Evolutionary conservation across 2,329 filamentous ascomycete species (phyloP).

Genomic region (Massarina eburnea): DNA sequence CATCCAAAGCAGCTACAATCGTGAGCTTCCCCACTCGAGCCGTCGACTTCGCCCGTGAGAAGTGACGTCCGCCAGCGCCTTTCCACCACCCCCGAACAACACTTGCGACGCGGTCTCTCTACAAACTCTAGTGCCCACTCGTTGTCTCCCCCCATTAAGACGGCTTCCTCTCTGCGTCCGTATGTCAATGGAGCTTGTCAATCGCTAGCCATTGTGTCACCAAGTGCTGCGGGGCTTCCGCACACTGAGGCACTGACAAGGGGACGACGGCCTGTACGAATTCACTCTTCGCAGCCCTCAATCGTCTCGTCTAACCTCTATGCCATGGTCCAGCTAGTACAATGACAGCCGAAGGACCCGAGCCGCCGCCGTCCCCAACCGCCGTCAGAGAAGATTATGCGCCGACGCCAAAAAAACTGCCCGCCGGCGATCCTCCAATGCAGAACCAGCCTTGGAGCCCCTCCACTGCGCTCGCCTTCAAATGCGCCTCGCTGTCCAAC

Average conservation of each 20-base stretch:
- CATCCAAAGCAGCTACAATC: constrained; percentile 8
- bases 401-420: constrained; percentile 22
- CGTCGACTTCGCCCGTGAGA: constrained; percentile 4
- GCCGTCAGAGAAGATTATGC: constrained; percentile 36
- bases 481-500: constrained; percentile 53
- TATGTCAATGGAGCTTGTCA: constrained; percentile 45
- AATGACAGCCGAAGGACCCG: constrained; percentile 40
- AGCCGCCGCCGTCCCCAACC: constrained; percentile 40
- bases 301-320: constrained; percentile 19
- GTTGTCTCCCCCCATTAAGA: neutral
- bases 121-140: too few relatives aligned
- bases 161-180: constrained; percentile 13
- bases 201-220: constrained; percentile 45
- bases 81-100: neutral
- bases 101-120: neutral
- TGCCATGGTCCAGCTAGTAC: constrained; percentile 29
- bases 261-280: constrained; percentile 44
- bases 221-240: constrained; percentile 48
- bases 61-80: constrained; percentile 2
- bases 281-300: constrained; percentile 4
- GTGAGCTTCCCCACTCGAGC: constrained; percentile 9
- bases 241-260: constrained; percentile 43
- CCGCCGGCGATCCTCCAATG: constrained; percentile 22
- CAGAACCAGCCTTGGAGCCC: constrained; percentile 23
- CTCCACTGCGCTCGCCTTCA: constrained; percentile 42